Conservation (phyloP, 2,329 filamentous ascomycete species). For the Eutypa lata region DNA sequence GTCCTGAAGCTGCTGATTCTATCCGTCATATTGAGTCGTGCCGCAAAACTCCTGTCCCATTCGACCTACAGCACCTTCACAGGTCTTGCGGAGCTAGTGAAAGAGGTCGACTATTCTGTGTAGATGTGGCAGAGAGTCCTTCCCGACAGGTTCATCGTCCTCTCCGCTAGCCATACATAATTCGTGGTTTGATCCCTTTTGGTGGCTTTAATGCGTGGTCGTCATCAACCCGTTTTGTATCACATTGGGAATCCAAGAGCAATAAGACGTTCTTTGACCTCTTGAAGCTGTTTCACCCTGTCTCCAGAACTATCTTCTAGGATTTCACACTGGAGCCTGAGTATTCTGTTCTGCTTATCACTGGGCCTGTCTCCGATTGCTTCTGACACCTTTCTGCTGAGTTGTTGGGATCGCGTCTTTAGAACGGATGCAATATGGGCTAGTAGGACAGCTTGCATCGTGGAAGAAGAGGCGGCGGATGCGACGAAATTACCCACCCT, state of each 20-base stretch:
- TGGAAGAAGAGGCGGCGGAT: slow-evolving; percentile 16
- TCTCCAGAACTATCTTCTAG: slow-evolving; percentile 17
- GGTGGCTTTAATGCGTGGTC: too few relatives aligned
- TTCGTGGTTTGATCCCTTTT: too few relatives aligned
- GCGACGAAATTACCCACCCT: slow-evolving; percentile 33
- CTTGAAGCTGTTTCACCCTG: slow-evolving; percentile 13
- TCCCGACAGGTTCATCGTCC: too few relatives aligned
- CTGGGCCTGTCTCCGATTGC: background rate
- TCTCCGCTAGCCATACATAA: too few relatives aligned
- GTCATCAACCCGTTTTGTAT: too few relatives aligned
- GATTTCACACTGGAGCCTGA: slow-evolving; percentile 22
- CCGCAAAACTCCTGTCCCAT: too few relatives aligned
- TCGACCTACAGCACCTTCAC: too few relatives aligned
- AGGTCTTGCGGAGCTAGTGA: too few relatives aligned
- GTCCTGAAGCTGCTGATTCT: too few relatives aligned
- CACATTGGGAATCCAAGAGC: slow-evolving; percentile 11
- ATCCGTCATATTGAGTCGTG: too few relatives aligned
- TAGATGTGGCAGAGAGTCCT: too few relatives aligned
- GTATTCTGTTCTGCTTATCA: slow-evolving; percentile 10
- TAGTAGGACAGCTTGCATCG: slow-evolving; percentile 22
- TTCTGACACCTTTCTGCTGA: slow-evolving; percentile 8
- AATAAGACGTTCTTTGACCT: slow-evolving; percentile 13
- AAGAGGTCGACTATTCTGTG: too few relatives aligned
- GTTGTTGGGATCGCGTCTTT: slow-evolving; percentile 9
- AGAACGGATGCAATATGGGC: slow-evolving; percentile 19